Evolutionary conservation across 176 grass and related monocot species (phyloP), one percentile per base, ranked within the genome.

Genomic region (Aegilops umbellulata): DNA sequence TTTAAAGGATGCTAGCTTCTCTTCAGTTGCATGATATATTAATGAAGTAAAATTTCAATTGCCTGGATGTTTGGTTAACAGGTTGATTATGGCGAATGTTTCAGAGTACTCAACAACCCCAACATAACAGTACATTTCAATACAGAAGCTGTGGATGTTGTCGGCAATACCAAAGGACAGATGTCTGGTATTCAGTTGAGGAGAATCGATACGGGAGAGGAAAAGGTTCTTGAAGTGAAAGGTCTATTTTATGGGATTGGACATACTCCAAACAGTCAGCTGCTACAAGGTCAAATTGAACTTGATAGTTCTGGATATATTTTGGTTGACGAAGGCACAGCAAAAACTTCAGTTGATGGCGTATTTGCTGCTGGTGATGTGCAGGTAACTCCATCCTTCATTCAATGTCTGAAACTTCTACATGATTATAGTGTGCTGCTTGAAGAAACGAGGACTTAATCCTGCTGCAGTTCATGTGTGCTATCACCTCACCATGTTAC

Each of bases 281-380:
- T 99, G 25, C 88, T 99, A 82, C 77, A 93, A 86, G 97, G 92
- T 64, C 97, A 99, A 86, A 91, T 99, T 67, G 87, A 95, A 84
- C 94, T 99, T 76, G 94, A 99, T 82, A 84, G 22, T 86, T 42
- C 88, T 15, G 97, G 97, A 25, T 99, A 99, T 90, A 91, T 99
- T 78, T 78, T 91, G 83, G 92, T 99, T 61, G 85, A 91, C 69
- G 94, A 96, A 86, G 90, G 90, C 39, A 93, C 88, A 9, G 90
- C 92, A 73, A 93, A 91, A 91, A 97, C 97, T 86, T 96, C 94
- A 87, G 87, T 94, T 49, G 85, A 94, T 77, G 97, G 97, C 49
- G 97, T 97, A 86, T 99, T 99, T 93, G 97, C 97, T 84, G 97
- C 97, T 89, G 97, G 97, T 78, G 94, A 99, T 93, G 97, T 99